These are phyloP conservation scores for Tetrahymena borealis DNA, from an alignment of 73 alveolate genomes.

Conservation along the genomic window DNA sequence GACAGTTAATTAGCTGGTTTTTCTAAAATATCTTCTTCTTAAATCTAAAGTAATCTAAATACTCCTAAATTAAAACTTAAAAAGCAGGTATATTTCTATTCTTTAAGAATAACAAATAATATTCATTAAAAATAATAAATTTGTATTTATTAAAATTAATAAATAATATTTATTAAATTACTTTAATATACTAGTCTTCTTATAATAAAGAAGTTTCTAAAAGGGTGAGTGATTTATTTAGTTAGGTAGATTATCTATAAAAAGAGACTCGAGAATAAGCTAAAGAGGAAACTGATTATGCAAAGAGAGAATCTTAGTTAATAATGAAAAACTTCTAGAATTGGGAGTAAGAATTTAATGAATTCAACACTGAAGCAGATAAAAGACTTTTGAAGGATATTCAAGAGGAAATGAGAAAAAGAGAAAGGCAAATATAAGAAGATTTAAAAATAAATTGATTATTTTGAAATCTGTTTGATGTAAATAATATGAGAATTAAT, in stretches of 20 bases:
- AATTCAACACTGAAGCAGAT: neutral
- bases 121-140: too few relatives aligned
- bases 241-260: neutral
- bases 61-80: too few relatives aligned
- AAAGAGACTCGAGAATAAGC: neutral
- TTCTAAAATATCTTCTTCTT: too few relatives aligned
- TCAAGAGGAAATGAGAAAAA: neutral
- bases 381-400: neutral
- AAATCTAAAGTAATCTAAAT: too few relatives aligned
- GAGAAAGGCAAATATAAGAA: neutral
- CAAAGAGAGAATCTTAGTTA: neutral
- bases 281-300: neutral
- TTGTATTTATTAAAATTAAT: too few relatives aligned
- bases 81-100: too few relatives aligned
- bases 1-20: too few relatives aligned
- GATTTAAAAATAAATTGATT: neutral
- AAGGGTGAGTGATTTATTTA: neutral
- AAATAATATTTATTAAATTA: too few relatives aligned
- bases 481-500: too few relatives aligned
- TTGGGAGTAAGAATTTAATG: neutral
- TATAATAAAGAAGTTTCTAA: neutral
- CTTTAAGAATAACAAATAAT: too few relatives aligned
- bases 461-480: neutral
- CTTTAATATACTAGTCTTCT: too few relatives aligned
- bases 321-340: neutral